phyloP scores from a whole-genome alignment of 192 early-diverging fungal species.

The Cetraspora pellucida region DNA sequence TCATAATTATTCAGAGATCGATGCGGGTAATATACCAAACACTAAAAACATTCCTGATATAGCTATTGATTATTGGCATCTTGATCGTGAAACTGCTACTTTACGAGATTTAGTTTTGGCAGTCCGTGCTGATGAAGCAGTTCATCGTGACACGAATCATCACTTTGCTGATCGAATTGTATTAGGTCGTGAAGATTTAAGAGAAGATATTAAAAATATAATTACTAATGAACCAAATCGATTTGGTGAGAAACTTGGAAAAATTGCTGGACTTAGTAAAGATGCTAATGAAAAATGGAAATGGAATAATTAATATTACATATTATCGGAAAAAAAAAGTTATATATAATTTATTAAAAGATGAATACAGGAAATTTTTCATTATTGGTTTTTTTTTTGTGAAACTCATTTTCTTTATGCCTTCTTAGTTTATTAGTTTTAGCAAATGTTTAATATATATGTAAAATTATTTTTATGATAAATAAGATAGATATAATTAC shows the following conservation, averaged over 20 bases:
- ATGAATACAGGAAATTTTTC: no score
- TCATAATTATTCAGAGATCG: constrained; percentile 63
- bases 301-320: background rate
- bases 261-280: constrained; percentile 18
- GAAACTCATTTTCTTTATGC: no score
- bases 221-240: background rate
- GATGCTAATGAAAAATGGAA: constrained; percentile 24
- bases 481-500: no score
- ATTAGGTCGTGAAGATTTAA: constrained; percentile 21
- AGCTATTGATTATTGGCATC: constrained; percentile 84
- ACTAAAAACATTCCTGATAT: constrained; percentile 74
- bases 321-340: background rate
- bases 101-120: constrained; percentile 85
- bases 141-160: constrained; percentile 93
- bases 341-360: no score
- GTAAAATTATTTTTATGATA: no score
- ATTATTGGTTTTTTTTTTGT: no score
- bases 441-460: no score
- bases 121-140: constrained; percentile 85
- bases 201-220: constrained; percentile 23
- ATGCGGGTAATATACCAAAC: constrained; percentile 70
- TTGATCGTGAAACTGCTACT: constrained; percentile 66
- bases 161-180: constrained; percentile 74
- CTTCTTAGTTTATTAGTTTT: no score
- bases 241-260: background rate